These are phyloP conservation scores for Dillenia suffruticosa DNA, from an alignment of 164 flowering plant species.

Conservation along the genomic window DNA sequence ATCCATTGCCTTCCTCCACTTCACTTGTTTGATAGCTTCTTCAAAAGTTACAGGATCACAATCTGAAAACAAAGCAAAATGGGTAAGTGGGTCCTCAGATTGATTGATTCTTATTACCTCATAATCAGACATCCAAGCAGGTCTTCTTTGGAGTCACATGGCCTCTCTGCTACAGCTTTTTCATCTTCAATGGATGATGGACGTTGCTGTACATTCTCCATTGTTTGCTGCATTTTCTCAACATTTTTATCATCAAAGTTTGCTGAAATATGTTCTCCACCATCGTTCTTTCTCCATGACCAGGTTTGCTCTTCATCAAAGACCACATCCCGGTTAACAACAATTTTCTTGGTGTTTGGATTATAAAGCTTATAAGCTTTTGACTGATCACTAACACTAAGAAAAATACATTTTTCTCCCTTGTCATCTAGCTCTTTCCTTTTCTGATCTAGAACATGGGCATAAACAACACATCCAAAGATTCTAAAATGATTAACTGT, in stretches of 20 bases:
- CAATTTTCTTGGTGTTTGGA: conserved; percentile 6
- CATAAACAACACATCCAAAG: conserved; percentile 4
- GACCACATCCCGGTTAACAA: not conserved
- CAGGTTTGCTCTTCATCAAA: conserved; percentile 6
- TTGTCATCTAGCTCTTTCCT: conserved; percentile 4
- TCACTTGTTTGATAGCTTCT: conserved; percentile 1
- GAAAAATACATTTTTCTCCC: conserved; percentile 5
- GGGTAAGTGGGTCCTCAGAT: conserved; percentile 2
- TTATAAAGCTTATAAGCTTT: conserved; percentile 5
- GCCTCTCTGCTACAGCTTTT: not conserved
- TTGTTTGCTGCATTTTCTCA: not conserved
- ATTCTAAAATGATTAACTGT: conserved; percentile 3
- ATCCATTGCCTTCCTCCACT: conserved; percentile 5
- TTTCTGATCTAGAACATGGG: no score
- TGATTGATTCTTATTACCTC: not conserved
- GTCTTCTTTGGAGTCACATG: not conserved
- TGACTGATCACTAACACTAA: conserved; percentile 1
- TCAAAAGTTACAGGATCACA: not conserved
- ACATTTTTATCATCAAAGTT: not conserved
- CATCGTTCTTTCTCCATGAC: not conserved
- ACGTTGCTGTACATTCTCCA: not conserved
- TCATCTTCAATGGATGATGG: conserved; percentile 1
- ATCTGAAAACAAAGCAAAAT: conserved; percentile 4
- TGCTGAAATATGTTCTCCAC: not conserved
- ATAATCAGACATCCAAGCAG: conserved; percentile 1